Conservation (phyloP, 1,284 basidiomycete species). For the Ustilago esculenta region DNA sequence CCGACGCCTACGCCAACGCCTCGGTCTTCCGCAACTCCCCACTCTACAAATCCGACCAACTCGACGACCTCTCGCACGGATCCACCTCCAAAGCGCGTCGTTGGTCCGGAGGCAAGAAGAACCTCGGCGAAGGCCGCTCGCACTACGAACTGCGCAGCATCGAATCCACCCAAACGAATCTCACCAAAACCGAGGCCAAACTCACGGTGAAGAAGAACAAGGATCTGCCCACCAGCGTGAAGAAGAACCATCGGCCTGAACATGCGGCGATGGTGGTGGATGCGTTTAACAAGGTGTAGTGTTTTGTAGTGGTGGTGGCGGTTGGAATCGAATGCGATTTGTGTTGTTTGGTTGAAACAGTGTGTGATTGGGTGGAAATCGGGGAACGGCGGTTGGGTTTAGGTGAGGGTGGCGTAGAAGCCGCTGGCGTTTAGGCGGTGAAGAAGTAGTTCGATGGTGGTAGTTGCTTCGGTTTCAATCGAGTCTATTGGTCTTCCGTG, state of each 20-base stretch:
- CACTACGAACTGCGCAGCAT: slow-evolving; percentile 26
- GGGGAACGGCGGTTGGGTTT: no score
- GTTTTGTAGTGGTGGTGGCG: no score
- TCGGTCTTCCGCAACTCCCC: slow-evolving; percentile 38
- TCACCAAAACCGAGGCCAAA: no score
- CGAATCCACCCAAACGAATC: slow-evolving; percentile 13
- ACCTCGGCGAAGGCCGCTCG: slow-evolving; percentile 29
- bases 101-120: slow-evolving; percentile 41
- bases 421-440: slow-evolving; percentile 26
- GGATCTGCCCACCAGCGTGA: slow-evolving; percentile 29
- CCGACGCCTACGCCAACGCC: slow-evolving; percentile 32
- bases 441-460: slow-evolving; percentile 27
- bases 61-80: slow-evolving; percentile 45
- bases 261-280: slow-evolving; percentile 33
- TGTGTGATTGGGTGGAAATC: no score
- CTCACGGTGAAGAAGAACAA: slow-evolving; percentile 46
- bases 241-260: slow-evolving; percentile 42
- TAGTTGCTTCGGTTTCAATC: slow-evolving; percentile 6
- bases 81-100: slow-evolving; percentile 32
- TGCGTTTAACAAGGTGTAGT: slow-evolving; percentile 12
- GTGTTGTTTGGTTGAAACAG: no score
- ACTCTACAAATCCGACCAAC: slow-evolving; percentile 33
- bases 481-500: slow-evolving; percentile 6
- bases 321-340: no score
- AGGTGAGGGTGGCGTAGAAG: slow-evolving; percentile 36